phyloP scores from a whole-genome alignment of 768 basidiomycete genomes.

The Panaeolus papilionaceus region DNA sequence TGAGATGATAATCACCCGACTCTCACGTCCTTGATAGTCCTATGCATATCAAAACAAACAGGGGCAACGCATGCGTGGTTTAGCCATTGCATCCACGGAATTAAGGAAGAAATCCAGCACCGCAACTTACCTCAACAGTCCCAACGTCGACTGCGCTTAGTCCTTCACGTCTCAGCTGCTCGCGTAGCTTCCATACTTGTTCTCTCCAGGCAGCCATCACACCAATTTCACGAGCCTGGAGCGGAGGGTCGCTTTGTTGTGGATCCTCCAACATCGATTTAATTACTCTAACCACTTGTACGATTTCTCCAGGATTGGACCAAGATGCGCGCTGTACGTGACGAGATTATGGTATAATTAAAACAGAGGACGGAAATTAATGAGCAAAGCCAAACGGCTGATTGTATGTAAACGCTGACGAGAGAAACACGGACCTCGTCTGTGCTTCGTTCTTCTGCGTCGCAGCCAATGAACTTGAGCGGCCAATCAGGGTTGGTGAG shows the following conservation, averaged over 20 bases:
- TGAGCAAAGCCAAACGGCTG: background rate
- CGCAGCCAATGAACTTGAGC: conserved; percentile 50
- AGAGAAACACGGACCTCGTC: conserved; percentile 43
- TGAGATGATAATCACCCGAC: conserved; percentile 55
- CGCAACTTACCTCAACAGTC: conserved; percentile 50
- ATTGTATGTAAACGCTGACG: background rate
- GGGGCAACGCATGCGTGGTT: background rate
- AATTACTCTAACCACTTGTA: conserved; percentile 43
- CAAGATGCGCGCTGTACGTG: conserved; percentile 48
- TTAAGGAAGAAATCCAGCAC: background rate
- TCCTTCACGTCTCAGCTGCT: conserved; percentile 46
- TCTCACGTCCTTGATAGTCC: conserved; percentile 60
- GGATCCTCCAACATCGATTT: conserved; percentile 45
- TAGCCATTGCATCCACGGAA: background rate
- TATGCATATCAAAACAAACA: conserved; percentile 20
- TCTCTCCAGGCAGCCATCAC: conserved; percentile 60
- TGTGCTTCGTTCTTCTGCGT: conserved; percentile 47
- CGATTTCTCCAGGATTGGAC: conserved; percentile 56
- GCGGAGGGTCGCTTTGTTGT: conserved; percentile 42
- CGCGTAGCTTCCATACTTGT: conserved; percentile 58
- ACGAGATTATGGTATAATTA: conserved; percentile 7
- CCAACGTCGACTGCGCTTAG: conserved; percentile 54
- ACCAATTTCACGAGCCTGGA: conserved; percentile 49
- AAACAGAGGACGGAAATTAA: background rate
- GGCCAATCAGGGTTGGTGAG: conserved; percentile 46